Evolutionary conservation across 2,329 filamentous ascomycete species (phyloP).

Genomic region (Claviceps digitariae): DNA sequence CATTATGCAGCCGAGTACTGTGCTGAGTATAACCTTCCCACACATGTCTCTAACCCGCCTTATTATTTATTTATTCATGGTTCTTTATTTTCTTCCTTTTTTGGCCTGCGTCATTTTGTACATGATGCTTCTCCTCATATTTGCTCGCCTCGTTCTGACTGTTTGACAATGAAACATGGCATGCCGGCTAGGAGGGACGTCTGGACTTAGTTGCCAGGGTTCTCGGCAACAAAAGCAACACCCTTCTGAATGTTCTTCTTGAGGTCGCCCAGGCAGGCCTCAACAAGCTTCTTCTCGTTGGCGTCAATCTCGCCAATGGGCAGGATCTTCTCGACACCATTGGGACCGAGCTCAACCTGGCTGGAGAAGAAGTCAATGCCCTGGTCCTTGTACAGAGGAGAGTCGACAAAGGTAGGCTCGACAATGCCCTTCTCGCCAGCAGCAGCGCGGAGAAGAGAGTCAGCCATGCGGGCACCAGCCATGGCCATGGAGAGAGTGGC

Average conservation of each 20-base stretch:
- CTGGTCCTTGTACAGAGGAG: slow-evolving; percentile 95
- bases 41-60: neutral
- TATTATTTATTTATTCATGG: neutral
- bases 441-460: slow-evolving; percentile 82
- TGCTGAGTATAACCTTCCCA: neutral
- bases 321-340: slow-evolving; percentile 89
- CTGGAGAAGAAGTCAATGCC: slow-evolving; percentile 95
- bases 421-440: slow-evolving; percentile 90
- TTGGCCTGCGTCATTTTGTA: slow-evolving; percentile 1
- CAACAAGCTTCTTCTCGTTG: slow-evolving; percentile 79
- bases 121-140: neutral
- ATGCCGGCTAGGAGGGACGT: neutral
- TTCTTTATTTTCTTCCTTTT: neutral
- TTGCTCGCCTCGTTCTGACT: neutral
- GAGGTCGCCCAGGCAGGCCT: slow-evolving; percentile 70
- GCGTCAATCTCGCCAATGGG: slow-evolving; percentile 73
- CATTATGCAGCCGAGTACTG: neutral
- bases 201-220: slow-evolving; percentile 43
- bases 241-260: slow-evolving; percentile 96
- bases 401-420: slow-evolving; percentile 95
- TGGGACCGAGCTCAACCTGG: slow-evolving; percentile 88
- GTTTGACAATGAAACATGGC: neutral
- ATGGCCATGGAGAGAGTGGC: slow-evolving; percentile 98
- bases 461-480: slow-evolving; percentile 73
- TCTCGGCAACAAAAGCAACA: slow-evolving; percentile 43